Evolutionary conservation across 768 basidiomycete genomes (phyloP).

Genomic region (Leccinum barrowsii): DNA sequence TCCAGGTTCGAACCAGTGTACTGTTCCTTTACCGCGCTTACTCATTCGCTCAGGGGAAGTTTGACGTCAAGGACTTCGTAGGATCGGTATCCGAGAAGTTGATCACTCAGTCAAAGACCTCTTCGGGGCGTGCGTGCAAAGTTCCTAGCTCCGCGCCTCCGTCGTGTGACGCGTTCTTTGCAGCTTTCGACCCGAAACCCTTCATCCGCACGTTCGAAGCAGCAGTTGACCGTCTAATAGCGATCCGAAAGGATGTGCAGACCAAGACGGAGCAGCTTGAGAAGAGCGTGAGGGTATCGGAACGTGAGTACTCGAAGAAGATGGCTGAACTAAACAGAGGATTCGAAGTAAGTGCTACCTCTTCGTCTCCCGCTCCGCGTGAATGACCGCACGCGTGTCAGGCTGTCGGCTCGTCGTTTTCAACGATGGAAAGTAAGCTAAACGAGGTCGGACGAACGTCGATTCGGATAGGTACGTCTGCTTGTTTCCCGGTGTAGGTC

Average conservation of each 20-base stretch:
- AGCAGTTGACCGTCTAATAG: constrained; percentile 84
- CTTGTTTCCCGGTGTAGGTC: neutral
- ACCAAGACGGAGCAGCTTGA: constrained; percentile 89
- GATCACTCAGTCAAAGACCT: constrained; percentile 79
- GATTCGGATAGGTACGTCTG: constrained; percentile 73
- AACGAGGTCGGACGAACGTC: constrained; percentile 92
- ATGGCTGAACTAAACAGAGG: constrained; percentile 90
- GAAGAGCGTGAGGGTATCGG: constrained; percentile 81
- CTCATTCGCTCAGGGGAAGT: constrained; percentile 60
- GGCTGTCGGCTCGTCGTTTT: constrained; percentile 86
- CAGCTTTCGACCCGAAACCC: constrained; percentile 92
- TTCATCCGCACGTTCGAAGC: constrained; percentile 91
- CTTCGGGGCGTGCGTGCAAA: constrained; percentile 70
- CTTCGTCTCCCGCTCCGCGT: neutral
- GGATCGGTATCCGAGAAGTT: constrained; percentile 82
- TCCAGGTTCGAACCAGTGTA: constrained; percentile 42
- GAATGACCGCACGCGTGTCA: constrained; percentile 30
- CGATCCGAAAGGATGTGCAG: constrained; percentile 87
- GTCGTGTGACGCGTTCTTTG: constrained; percentile 8
- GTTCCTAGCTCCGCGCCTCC: neutral
- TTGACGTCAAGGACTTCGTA: constrained; percentile 89
- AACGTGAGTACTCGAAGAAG: constrained; percentile 91
- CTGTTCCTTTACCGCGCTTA: constrained; percentile 5
- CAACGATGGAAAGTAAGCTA: constrained; percentile 87
- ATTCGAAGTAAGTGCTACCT: constrained; percentile 69